Evolutionary conservation across 2,329 filamentous ascomycete species (phyloP), one percentile per base, ranked within the genome.

Genomic region (Chaetothyriales sp.): DNA sequence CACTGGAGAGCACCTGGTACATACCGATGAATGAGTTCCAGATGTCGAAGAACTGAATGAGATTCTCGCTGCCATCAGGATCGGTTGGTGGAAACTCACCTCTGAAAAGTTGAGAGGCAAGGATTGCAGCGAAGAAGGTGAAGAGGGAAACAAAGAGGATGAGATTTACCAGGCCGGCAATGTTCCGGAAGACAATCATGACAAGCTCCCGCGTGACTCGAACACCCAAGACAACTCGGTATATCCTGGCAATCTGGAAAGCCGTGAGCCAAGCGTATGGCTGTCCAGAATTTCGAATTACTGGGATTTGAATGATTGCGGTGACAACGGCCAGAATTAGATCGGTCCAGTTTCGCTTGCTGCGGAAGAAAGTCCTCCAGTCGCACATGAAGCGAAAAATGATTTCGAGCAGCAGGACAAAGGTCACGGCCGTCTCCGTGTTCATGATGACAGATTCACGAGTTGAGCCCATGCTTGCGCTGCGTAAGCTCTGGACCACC

Each of bases 1-100:
- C 92, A 62, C 88, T 95, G 8, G 92, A 95, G 45, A 98, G 72
- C 28, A 98, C 81, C 68, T 95, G 88, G 65, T 98, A 98, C 89
- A 98, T 97, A 52, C 89, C 92, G 15, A 98, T 74, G 64, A 98
- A 98, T 0, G 89, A 86, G 64, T 97, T 97, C 72, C 85, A 98
- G 37, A 98, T 92, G 43, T 87, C 86, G 64, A 81, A 82, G 66
- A 98, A 98, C 0, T 86, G 85, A 44, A 92, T 79, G 19, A 77
- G 70, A 55, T 86, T 81, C 2, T 77, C 68, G 1, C 84, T 72
- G 2, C 81, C 85, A n/a, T 69, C 65, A 1, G 72, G 67, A 58
- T 87, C 79, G n/a, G 73, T 61, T 29, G 74, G 61, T 0, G 86
- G 83, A 25, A 97, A 78, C 60, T 94, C 83, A 28, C 89, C 89